Percentiles rank a stretch among this genome's conserved stretches.
phyloP scores from a whole-genome alignment of 2,329 filamentous ascomycete species.

The Aspergillus hortae region DNA sequence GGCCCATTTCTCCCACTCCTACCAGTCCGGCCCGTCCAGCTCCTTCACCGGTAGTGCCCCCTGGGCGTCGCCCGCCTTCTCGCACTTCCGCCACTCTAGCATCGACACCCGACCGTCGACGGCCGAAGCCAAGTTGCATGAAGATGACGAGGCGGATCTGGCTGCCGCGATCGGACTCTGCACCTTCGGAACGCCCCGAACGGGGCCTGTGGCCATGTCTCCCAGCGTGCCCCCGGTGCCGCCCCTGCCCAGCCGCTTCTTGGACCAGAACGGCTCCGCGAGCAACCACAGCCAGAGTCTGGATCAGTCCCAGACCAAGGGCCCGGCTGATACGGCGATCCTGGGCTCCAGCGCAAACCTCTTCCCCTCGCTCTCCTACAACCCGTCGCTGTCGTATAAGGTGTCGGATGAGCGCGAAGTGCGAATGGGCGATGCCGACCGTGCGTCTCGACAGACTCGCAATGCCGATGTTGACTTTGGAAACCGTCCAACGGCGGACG shows the following conservation, averaged over 20 bases:
- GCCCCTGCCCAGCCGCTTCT: constrained; percentile 75
- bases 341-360: constrained; percentile 36
- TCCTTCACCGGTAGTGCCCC: constrained; percentile 55
- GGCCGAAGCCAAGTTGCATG: constrained; percentile 69
- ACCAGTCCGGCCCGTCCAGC: constrained; percentile 66
- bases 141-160: constrained; percentile 81
- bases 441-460: constrained; percentile 30
- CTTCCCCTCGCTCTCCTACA: constrained; percentile 42
- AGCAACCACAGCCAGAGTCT: constrained; percentile 56
- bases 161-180: constrained; percentile 87
- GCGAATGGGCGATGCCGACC: constrained; percentile 63
- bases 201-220: constrained; percentile 59
- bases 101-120: constrained; percentile 74
- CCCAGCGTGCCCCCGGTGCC: constrained; percentile 82
- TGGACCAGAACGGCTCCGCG: constrained; percentile 58
- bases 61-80: constrained; percentile 43
- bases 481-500: constrained; percentile 58
- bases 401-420: constrained; percentile 57
- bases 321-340: constrained; percentile 26
- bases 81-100: constrained; percentile 68
- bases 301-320: constrained; percentile 44
- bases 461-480: constrained; percentile 36
- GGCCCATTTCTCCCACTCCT: constrained; percentile 66
- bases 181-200: constrained; percentile 78
- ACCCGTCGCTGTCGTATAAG: constrained; percentile 46